A percentile compares a stretch with the other conserved stretches of the same genome.
phyloP scores from a whole-genome alignment of 371 early-diverging fungal species.

The Paraphysoderma sedebokerense region DNA sequence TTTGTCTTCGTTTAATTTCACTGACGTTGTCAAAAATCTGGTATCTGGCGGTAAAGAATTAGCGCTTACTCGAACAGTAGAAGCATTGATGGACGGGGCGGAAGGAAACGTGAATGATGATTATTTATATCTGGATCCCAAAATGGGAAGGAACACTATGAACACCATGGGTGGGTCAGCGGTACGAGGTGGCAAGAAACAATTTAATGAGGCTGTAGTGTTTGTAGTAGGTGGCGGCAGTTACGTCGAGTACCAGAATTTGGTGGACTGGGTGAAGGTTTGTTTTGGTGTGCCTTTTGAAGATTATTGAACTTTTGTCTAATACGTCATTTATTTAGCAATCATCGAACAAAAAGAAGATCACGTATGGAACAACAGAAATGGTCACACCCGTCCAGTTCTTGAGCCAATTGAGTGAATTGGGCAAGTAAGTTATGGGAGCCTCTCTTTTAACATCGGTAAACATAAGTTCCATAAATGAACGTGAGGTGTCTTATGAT shows the following conservation, averaged over 20 bases:
- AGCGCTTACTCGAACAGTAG: too few relatives aligned
- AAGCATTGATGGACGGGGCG: too few relatives aligned
- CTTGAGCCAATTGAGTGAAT: slow-evolving; percentile 54
- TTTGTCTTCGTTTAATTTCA: too few relatives aligned
- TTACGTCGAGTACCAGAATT: slow-evolving; percentile 87
- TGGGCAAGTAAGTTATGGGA: slow-evolving; percentile 21
- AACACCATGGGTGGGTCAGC: slow-evolving; percentile 25
- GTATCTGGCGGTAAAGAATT: too few relatives aligned
- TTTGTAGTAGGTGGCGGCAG: slow-evolving; percentile 95
- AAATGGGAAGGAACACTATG: too few relatives aligned
- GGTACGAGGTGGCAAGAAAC: too few relatives aligned
- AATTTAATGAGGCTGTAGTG: slow-evolving; percentile 79
- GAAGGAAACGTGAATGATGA: slow-evolving; percentile 47
- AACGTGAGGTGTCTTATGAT: too few relatives aligned
- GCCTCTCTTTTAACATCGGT: too few relatives aligned
- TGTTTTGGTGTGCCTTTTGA: neutral
- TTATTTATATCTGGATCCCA: slow-evolving; percentile 78
- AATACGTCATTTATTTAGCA: slow-evolving; percentile 18
- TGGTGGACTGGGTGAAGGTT: slow-evolving; percentile 63
- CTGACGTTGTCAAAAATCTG: too few relatives aligned
- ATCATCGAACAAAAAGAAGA: slow-evolving; percentile 48
- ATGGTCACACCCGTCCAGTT: slow-evolving; percentile 72
- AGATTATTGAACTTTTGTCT: neutral
- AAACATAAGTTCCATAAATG: too few relatives aligned
- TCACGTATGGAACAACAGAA: slow-evolving; percentile 94